Base-by-base conservation (phyloP, 257 asterid species). In the Jaltomata sinuosa region DNA sequence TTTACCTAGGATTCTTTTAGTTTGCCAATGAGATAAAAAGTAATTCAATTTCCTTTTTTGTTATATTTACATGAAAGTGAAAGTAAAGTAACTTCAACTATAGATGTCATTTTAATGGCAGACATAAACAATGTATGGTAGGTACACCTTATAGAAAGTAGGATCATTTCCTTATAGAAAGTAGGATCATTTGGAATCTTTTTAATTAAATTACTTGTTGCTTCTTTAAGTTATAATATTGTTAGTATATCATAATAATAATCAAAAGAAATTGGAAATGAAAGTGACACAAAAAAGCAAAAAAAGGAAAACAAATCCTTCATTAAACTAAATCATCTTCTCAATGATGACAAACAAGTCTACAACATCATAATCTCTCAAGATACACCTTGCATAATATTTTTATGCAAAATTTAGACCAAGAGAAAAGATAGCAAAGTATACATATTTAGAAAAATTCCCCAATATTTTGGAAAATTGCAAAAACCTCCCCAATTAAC, bases 101-200 rank as follows among this genome's bases (percentile, higher is more conserved):
- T 89, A 83, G 88, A 87, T 87, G 91, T 67, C 87, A 85, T 81
- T 91, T 89, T 27, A 87, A 89, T 91, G 96, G 97, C 96, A 91
- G 97, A 92, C 94, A 92, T 54, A 87, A 84, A 92, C 88, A 92
- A 88, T 92, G 92, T 88, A 91, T 82, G 90, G 94, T 92, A 85
- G 97, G 96, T 90, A 87, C 91, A 90, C 87, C 87, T 88, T 84
- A 65, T 85, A 71, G 50, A 89, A 91, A 92, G 94, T 79, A 86
- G 86, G 88, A 86, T 85, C 88, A 88, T 86, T 89, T 87, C 87
- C 87, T 88, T 84, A 65, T 85, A 71, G 50, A 89, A 91, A 92
- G 94, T 79, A 86, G 86, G 88, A 86, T 85, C 88, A 88, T 86
- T 89, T 87, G 91, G 92, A 89, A 90, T 91, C 88, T 91, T 88